A percentile compares a stretch with the other conserved stretches of the same genome.
Conservation (phyloP, 495 filamentous ascomycete genomes). For the Geoglossum glabrum region DNA sequence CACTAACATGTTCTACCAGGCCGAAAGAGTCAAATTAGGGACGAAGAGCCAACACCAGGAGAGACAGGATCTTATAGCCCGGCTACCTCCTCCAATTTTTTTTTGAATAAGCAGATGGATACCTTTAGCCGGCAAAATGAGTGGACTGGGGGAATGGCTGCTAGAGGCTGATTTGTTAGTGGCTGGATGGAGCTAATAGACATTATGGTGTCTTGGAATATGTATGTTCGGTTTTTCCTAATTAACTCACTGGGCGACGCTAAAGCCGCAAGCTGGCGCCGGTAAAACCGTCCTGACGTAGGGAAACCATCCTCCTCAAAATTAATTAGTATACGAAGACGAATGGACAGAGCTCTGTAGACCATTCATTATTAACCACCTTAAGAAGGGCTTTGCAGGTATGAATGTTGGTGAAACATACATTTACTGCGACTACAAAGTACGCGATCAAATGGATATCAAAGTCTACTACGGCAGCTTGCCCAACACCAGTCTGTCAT, state of each 20-base stretch:
- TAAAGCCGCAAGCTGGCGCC: too few species aligned
- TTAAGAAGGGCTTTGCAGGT: not conserved
- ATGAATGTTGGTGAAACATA: not conserved
- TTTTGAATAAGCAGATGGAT: not conserved
- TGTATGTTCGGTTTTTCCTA: too few species aligned
- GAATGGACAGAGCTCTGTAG: too few species aligned
- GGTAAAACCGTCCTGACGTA: conserved; percentile 2
- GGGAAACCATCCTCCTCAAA: too few species aligned
- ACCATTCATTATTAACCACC: not conserved
- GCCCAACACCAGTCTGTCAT: not conserved
- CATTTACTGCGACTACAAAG: not conserved
- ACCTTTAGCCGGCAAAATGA: not conserved
- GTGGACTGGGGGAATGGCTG: conserved; percentile 1
- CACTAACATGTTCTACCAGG: not conserved
- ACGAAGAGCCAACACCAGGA: too few species aligned
- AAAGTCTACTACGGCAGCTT: not conserved
- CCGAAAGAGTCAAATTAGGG: too few species aligned
- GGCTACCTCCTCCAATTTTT: not conserved
- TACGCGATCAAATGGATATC: not conserved
- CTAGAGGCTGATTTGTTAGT: not conserved
- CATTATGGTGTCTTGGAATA: not conserved
- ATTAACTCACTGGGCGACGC: too few species aligned
- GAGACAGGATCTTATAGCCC: not conserved
- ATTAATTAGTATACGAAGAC: too few species aligned
- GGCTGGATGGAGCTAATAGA: not conserved